These are phyloP conservation scores for Gamsiella multidivaricata DNA, from an alignment of 192 early-diverging fungal species.

Conservation along the genomic window DNA sequence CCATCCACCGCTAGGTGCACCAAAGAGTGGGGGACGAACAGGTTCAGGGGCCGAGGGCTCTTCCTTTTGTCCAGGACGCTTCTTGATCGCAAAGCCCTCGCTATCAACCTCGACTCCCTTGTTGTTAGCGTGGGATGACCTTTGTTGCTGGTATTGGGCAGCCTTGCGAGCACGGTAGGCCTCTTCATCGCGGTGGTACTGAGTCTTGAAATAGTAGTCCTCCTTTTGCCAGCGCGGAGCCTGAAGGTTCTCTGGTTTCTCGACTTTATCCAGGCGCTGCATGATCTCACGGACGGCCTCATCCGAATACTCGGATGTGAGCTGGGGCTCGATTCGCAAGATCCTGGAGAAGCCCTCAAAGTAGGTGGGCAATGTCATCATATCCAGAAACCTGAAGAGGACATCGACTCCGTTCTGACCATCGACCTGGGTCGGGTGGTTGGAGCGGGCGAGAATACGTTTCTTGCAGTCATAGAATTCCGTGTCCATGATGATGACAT, in stretches of 20 bases:
- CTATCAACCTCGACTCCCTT: constrained; percentile 32
- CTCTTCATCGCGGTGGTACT: constrained; percentile 48
- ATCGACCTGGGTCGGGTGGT: constrained; percentile 80
- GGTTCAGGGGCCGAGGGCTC: constrained; percentile 37
- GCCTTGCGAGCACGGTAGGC: constrained; percentile 53
- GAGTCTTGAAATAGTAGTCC: constrained; percentile 52
- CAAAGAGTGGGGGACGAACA: constrained; percentile 51
- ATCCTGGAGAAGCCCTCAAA: constrained; percentile 63
- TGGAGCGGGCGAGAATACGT: constrained; percentile 68
- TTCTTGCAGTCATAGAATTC: constrained; percentile 64
- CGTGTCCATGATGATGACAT: constrained; percentile 79
- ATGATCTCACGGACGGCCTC: constrained; percentile 56
- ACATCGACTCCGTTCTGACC: constrained; percentile 71
- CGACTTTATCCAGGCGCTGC: constrained; percentile 26
- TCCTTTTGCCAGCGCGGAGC: constrained; percentile 53
- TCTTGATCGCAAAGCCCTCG: constrained; percentile 44
- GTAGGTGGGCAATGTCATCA: constrained; percentile 55
- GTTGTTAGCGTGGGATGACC: constrained; percentile 5
- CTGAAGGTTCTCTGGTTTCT: constrained; percentile 40
- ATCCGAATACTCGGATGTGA: constrained; percentile 45
- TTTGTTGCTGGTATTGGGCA: constrained; percentile 35
- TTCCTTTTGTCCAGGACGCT: constrained; percentile 46
- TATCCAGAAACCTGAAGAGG: constrained; percentile 67
- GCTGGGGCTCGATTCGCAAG: constrained; percentile 56
- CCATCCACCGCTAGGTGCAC: constrained; percentile 43